Evolutionary conservation across 306 rosid genomes (phyloP).

Genomic region (Astragalus membranaceus): DNA sequence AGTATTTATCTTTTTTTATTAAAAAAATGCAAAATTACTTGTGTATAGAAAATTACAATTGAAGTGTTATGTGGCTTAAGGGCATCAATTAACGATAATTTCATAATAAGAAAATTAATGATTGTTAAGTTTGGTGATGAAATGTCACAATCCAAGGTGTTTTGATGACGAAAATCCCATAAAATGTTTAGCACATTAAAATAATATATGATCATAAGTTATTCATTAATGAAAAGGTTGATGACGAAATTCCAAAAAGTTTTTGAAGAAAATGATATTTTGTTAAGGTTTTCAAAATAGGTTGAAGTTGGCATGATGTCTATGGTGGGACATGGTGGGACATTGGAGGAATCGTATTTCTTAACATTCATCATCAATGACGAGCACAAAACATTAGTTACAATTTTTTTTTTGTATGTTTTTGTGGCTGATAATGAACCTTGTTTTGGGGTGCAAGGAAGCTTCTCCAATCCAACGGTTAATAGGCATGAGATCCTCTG

Average conservation of each 20-base stretch:
- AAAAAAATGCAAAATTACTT: background rate
- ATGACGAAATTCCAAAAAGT: slow-evolving; percentile 25
- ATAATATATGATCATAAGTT: background rate
- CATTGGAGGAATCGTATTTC: slow-evolving; percentile 32
- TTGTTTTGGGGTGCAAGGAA: slow-evolving; percentile 23
- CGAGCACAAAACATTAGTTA: slow-evolving; percentile 15
- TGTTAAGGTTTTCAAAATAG: background rate
- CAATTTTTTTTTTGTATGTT: background rate
- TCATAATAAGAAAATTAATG: background rate
- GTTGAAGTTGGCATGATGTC: slow-evolving; percentile 11
- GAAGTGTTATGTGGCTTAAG: background rate
- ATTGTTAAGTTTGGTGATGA: slow-evolving; percentile 23
- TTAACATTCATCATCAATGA: slow-evolving; percentile 23
- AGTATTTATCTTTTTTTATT: background rate
- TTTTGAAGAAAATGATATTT: slow-evolving; percentile 9
- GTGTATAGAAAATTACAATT: background rate
- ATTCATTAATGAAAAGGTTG: slow-evolving; percentile 22
- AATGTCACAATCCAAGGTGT: slow-evolving; percentile 36
- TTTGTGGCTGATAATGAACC: background rate
- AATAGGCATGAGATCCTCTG: too few species aligned
- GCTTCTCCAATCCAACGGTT: slow-evolving; percentile 10
- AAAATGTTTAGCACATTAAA: slow-evolving; percentile 5
- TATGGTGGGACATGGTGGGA: slow-evolving; percentile 18
- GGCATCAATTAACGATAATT: background rate
- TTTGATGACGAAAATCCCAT: too few species aligned